Conservation (phyloP, 2,329 filamentous ascomycete genomes). For the Fusarium verticillioides region DNA sequence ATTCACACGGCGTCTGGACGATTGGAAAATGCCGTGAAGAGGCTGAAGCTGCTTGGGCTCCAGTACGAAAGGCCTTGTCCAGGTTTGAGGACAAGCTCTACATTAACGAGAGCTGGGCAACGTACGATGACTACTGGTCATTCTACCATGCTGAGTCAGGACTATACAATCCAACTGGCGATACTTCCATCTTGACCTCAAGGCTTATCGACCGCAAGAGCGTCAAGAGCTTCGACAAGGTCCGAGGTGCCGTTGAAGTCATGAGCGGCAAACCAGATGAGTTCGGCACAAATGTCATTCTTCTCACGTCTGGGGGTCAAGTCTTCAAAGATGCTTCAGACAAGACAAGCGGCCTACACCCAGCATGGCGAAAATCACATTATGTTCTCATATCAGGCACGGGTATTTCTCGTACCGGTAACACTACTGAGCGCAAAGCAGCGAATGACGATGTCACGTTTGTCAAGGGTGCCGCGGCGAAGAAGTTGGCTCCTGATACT, state of each 20-base stretch:
- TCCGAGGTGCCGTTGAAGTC: conserved; percentile 16
- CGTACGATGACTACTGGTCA: conserved; percentile 28
- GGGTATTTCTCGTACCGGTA: background rate
- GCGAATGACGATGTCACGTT: conserved; percentile 14
- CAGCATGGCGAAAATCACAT: conserved; percentile 24
- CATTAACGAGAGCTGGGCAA: conserved; percentile 26
- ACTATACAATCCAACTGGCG: background rate
- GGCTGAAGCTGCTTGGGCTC: conserved; percentile 16
- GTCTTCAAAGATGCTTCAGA: conserved; percentile 25
- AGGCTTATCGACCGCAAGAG: conserved; percentile 13
- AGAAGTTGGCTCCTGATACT: conserved; percentile 27
- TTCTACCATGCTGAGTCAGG: conserved; percentile 27
- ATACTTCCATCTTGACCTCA: conserved; percentile 17
- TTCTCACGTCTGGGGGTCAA: conserved; percentile 22
- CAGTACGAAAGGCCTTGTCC: background rate
- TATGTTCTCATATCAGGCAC: conserved; percentile 8
- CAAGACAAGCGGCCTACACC: conserved; percentile 8
- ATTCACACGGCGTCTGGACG: conserved; percentile 22
- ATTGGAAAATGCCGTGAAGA: conserved; percentile 1
- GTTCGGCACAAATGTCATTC: conserved; percentile 19
- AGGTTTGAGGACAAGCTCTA: conserved; percentile 23
- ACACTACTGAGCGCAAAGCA: background rate
- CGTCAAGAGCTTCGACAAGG: background rate
- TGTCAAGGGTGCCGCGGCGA: conserved; percentile 21
- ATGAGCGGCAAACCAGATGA: conserved; percentile 22